A percentile compares a stretch with the other conserved stretches of the same genome.
phyloP scores from a whole-genome alignment of 2,329 filamentous ascomycete species.

The Trichoderma sp. region DNA sequence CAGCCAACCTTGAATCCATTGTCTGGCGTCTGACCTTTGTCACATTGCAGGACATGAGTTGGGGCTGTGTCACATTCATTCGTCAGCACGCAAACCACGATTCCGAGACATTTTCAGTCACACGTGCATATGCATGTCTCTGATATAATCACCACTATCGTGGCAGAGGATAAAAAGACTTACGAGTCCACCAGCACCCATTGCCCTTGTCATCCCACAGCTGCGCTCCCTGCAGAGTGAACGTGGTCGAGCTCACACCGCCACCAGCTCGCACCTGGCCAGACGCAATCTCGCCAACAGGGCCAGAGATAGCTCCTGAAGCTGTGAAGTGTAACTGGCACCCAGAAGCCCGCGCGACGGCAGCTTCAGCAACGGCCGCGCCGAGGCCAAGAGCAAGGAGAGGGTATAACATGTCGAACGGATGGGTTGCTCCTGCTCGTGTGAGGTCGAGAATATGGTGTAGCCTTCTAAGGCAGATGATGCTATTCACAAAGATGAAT shows the following conservation, averaged over 20 bases:
- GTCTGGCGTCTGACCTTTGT: slow-evolving; percentile 48
- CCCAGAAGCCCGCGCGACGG: slow-evolving; percentile 21
- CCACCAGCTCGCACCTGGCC: slow-evolving; percentile 56
- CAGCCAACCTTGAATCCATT: slow-evolving; percentile 55
- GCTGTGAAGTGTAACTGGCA: slow-evolving; percentile 49
- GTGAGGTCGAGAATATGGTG: background rate
- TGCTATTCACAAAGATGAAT: background rate
- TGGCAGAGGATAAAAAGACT: slow-evolving; percentile 24
- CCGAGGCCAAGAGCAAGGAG: slow-evolving; percentile 23
- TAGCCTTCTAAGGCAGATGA: background rate
- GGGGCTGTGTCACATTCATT: slow-evolving; percentile 38
- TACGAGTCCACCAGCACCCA: slow-evolving; percentile 63
- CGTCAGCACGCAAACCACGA: slow-evolving; percentile 8
- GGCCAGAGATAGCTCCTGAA: slow-evolving; percentile 47
- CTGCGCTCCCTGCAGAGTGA: slow-evolving; percentile 52
- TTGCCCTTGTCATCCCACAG: slow-evolving; percentile 55
- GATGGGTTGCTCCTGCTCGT: background rate
- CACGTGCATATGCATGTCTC: slow-evolving; percentile 2
- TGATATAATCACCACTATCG: background rate
- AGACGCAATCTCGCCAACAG: slow-evolving; percentile 57
- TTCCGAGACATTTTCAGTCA: background rate
- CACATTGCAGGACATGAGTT: slow-evolving; percentile 61
- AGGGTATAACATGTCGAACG: slow-evolving; percentile 19
- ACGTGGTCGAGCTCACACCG: slow-evolving; percentile 45
- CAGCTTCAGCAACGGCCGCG: slow-evolving; percentile 21